phyloP scores from a whole-genome alignment of 2,329 filamentous ascomycete genomes.

The Nigrospora sphaerica region DNA sequence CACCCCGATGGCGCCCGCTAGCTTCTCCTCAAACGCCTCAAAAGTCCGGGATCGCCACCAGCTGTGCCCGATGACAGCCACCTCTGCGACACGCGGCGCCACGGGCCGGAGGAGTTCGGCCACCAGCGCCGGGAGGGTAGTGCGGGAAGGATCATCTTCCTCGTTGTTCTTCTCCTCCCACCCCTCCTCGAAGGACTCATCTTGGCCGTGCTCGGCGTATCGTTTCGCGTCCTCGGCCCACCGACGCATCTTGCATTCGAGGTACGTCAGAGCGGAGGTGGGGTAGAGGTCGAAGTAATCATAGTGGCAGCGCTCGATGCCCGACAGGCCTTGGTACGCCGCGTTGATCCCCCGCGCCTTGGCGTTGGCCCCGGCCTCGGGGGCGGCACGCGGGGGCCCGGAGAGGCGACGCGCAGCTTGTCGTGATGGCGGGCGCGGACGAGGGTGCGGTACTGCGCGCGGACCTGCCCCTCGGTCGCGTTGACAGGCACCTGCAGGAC shows the following conservation, averaged over 20 bases:
- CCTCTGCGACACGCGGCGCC: too few relatives aligned
- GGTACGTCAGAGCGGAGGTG: background rate
- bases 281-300: background rate
- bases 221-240: background rate
- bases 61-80: too few relatives aligned
- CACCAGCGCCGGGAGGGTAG: too few relatives aligned
- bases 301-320: background rate
- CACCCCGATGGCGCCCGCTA: too few relatives aligned
- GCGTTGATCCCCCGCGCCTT: background rate
- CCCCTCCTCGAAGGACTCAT: background rate
- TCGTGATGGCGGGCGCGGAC: background rate
- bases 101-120: too few relatives aligned
- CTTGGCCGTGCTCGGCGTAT: background rate
- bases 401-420: background rate
- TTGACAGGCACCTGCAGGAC: background rate
- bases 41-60: too few relatives aligned
- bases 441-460: background rate
- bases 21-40: too few relatives aligned
- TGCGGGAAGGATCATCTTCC: too few relatives aligned
- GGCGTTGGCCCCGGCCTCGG: background rate
- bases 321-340: background rate
- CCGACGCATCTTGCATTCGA: background rate
- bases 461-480: background rate
- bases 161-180: too few relatives aligned
- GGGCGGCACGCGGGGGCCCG: background rate